Conservation (phyloP, 2,329 filamentous ascomycete species). For the Monosporascus sp. region DNA sequence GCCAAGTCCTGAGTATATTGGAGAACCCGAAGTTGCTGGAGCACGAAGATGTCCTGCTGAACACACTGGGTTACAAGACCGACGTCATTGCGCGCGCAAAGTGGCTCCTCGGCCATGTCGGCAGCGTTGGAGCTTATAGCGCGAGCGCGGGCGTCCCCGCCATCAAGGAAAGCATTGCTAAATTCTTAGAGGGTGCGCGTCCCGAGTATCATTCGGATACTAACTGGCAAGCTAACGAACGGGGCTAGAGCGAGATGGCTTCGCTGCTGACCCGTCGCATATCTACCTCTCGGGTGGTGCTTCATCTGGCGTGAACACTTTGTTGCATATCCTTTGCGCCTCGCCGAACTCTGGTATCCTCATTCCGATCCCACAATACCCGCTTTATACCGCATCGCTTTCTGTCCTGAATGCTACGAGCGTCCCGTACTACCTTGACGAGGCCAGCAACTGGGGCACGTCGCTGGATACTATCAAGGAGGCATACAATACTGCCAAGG, state of each 20-base stretch:
- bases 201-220: background rate
- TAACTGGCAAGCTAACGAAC: conserved; percentile 8
- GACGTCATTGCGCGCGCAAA: conserved; percentile 84
- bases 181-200: conserved; percentile 77
- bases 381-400: conserved; percentile 91
- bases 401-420: conserved; percentile 76
- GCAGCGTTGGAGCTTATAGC: conserved; percentile 94
- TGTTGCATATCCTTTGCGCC: conserved; percentile 84
- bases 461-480: conserved; percentile 71
- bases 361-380: conserved; percentile 95
- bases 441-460: conserved; percentile 81
- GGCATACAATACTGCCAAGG: conserved; percentile 68
- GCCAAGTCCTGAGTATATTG: conserved; percentile 86
- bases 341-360: conserved; percentile 74
- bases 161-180: conserved; percentile 83
- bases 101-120: conserved; percentile 74
- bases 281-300: conserved; percentile 91
- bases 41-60: conserved; percentile 72
- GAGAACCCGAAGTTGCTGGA: conserved; percentile 85
- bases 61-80: conserved; percentile 75
- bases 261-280: conserved; percentile 70
- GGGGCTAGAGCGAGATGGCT: conserved; percentile 71
- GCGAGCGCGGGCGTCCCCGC: conserved; percentile 83
- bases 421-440: conserved; percentile 92
- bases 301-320: conserved; percentile 89